phyloP scores from a whole-genome alignment of 2,329 filamentous ascomycete species.

The Colletotrichum caudatum region DNA sequence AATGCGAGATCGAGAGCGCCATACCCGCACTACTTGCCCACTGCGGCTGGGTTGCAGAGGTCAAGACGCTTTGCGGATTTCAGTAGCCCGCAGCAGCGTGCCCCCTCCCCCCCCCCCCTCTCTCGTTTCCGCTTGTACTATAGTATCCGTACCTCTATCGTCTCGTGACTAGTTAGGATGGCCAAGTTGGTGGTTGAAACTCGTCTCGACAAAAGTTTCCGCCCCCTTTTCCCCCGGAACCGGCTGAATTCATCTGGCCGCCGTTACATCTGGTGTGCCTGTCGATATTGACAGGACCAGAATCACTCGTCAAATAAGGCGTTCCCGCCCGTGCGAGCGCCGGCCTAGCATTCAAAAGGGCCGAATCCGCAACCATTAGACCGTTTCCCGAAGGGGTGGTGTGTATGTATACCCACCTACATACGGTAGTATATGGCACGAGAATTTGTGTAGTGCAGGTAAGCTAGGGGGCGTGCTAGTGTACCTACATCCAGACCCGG shows the following conservation, averaged over 20 bases:
- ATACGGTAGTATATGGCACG: background rate
- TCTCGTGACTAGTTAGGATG: background rate
- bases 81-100: too few relatives aligned
- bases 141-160: too few relatives aligned
- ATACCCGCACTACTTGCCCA: background rate
- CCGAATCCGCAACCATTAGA: constrained; percentile 10
- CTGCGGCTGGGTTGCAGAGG: background rate
- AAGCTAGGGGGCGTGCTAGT: background rate
- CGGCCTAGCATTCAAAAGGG: constrained; percentile 11
- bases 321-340: constrained; percentile 33
- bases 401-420: background rate
- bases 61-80: background rate
- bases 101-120: too few relatives aligned
- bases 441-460: background rate
- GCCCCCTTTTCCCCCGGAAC: constrained; percentile 15
- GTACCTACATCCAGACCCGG: background rate
- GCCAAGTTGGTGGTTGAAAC: constrained; percentile 1
- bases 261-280: constrained; percentile 31
- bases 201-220: background rate
- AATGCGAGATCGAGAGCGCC: background rate
- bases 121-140: background rate
- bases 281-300: constrained; percentile 22
- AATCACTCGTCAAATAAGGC: constrained; percentile 28
- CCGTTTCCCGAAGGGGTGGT: constrained; percentile 1
- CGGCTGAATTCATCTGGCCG: constrained; percentile 32